Evolutionary conservation across 257 asterid genomes (phyloP).

Genomic region (Solanum neorickii): DNA sequence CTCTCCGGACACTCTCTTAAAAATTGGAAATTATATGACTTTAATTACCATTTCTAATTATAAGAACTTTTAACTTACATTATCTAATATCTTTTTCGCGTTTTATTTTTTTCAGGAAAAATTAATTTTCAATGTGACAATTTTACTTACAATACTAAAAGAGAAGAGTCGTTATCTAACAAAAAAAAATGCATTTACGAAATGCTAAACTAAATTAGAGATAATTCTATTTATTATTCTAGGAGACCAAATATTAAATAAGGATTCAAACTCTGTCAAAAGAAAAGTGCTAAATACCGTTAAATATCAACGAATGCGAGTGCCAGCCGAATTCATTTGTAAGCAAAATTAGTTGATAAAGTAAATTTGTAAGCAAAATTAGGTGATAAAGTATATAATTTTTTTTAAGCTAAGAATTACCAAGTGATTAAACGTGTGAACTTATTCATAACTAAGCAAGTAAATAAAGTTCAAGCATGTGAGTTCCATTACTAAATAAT

Average conservation of each 20-base stretch:
- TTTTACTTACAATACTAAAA: background rate
- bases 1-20: too few relatives aligned
- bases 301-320: background rate
- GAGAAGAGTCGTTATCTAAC: background rate
- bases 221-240: too few relatives aligned
- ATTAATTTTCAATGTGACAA: background rate
- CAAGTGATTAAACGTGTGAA: background rate
- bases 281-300: background rate
- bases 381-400: background rate
- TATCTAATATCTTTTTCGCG: background rate
- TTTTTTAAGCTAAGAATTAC: background rate
- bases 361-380: background rate
- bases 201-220: background rate
- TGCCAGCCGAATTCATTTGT: background rate
- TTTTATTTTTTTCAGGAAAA: background rate
- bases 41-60: too few relatives aligned
- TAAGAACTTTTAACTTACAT: too few relatives aligned
- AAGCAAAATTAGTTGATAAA: background rate
- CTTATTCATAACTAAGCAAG: background rate
- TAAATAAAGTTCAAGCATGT: background rate
- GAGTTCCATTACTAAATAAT: background rate
- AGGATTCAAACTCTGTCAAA: too few relatives aligned
- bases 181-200: background rate
- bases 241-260: too few relatives aligned
- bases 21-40: too few relatives aligned